Conservation (phyloP, 1,284 basidiomycete species). For the Ceratobasidium sp. region DNA sequence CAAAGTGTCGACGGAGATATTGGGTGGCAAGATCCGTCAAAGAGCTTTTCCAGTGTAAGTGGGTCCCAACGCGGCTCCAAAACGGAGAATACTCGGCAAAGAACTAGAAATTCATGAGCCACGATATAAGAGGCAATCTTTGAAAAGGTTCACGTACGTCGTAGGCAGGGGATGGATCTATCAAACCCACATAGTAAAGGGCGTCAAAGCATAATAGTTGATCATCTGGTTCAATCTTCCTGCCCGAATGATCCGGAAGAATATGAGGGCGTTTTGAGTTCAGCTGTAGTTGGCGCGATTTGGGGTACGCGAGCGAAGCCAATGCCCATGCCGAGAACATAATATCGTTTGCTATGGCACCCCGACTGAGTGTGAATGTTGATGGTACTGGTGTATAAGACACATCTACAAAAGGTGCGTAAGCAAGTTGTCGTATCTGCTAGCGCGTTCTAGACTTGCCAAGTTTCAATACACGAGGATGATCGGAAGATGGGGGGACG, state of each 20-base stretch:
- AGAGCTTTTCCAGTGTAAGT: slow-evolving; percentile 35
- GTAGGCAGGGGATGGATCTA: slow-evolving; percentile 44
- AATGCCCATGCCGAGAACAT: slow-evolving; percentile 27
- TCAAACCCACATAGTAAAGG: slow-evolving; percentile 57
- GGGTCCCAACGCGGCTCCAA: slow-evolving; percentile 37
- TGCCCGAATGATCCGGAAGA: not conserved
- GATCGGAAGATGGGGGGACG: not conserved
- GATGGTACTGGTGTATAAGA: slow-evolving; percentile 18
- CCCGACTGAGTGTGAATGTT: slow-evolving; percentile 18
- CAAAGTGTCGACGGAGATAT: slow-evolving; percentile 39
- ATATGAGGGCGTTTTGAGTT: not conserved
- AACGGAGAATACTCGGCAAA: slow-evolving; percentile 33
- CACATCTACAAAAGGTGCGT: slow-evolving; percentile 2
- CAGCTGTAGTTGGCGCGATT: not conserved
- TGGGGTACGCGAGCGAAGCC: not conserved
- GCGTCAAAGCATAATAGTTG: slow-evolving; percentile 62
- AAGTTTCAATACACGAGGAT: not conserved
- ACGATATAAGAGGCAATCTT: too few species aligned
- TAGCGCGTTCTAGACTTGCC: not conserved
- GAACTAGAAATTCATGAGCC: not conserved
- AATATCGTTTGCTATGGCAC: not conserved
- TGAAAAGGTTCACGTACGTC: slow-evolving; percentile 16
- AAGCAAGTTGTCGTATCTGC: not conserved
- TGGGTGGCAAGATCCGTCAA: slow-evolving; percentile 33
- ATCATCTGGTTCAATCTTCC: slow-evolving; percentile 57